These are phyloP conservation scores for Hebeloma cylindrosporum DNA, from an alignment of 768 basidiomycete species.

Conservation along the genomic window DNA sequence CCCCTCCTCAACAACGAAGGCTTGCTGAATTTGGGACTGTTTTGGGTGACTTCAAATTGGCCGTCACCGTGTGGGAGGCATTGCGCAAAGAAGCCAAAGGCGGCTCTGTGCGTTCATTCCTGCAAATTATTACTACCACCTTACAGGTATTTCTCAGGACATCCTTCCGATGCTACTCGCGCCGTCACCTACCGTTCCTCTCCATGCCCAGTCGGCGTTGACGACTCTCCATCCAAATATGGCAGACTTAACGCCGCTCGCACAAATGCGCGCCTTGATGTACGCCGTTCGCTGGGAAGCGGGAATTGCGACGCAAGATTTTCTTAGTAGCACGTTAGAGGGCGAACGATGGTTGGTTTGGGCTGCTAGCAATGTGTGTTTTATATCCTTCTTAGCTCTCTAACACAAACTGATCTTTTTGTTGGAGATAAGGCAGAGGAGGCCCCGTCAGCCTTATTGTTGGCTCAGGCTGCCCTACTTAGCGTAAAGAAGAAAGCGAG, in stretches of 20 bases:
- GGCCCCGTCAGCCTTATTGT: conserved; percentile 72
- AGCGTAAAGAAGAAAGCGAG: conserved; percentile 55
- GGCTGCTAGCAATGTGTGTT: conserved; percentile 78
- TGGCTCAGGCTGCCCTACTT: conserved; percentile 77
- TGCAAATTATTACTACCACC: neutral
- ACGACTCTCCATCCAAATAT: conserved; percentile 42
- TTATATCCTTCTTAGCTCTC: conserved; percentile 2
- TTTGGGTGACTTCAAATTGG: conserved; percentile 86
- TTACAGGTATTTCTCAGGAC: conserved; percentile 50
- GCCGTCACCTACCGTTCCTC: conserved; percentile 58
- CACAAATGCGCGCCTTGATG: conserved; percentile 66
- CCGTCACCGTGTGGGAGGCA: conserved; percentile 80
- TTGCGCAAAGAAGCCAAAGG: conserved; percentile 84
- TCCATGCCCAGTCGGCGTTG: conserved; percentile 65
- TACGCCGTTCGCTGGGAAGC: conserved; percentile 79
- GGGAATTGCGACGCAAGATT: conserved; percentile 57
- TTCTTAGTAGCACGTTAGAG: conserved; percentile 56
- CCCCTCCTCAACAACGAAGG: conserved; percentile 75
- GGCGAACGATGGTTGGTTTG: conserved; percentile 86
- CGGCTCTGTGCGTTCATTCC: conserved; percentile 64
- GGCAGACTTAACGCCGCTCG: conserved; percentile 55
- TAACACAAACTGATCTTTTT: conserved; percentile 25
- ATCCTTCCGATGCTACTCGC: conserved; percentile 74
- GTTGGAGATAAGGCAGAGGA: conserved; percentile 88
- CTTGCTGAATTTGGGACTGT: conserved; percentile 95